A percentile compares a stretch with the other conserved stretches of the same genome.
phyloP scores from a whole-genome alignment of 176 grass and related monocot genomes.

The Oryza brachyantha region DNA sequence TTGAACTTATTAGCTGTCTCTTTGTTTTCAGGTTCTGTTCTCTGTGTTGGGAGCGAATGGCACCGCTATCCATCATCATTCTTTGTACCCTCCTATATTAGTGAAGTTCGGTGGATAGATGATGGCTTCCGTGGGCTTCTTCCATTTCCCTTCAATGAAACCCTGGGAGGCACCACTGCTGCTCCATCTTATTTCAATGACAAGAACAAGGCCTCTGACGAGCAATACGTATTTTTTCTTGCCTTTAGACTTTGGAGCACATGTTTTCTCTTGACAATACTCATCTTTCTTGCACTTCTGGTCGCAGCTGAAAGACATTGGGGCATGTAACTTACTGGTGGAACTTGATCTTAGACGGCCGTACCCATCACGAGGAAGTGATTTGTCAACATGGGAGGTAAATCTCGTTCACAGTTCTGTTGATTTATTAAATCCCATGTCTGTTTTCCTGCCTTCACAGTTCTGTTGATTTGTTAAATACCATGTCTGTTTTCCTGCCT shows the following conservation, averaged over 20 bases:
- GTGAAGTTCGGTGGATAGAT: slow-evolving; percentile 91
- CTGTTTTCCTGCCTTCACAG: background rate
- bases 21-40: slow-evolving; percentile 58
- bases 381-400: slow-evolving; percentile 94
- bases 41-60: slow-evolving; percentile 96
- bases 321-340: slow-evolving; percentile 68
- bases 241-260: background rate
- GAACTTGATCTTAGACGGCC: slow-evolving; percentile 84
- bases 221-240: slow-evolving; percentile 76
- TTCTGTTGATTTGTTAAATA: too few species aligned
- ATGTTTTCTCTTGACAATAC: background rate
- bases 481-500: background rate
- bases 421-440: background rate
- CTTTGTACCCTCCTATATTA: slow-evolving; percentile 80
- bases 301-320: slow-evolving; percentile 67
- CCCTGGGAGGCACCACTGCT: slow-evolving; percentile 78
- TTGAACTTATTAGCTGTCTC: background rate
- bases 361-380: slow-evolving; percentile 75
- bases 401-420: background rate
- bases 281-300: background rate
- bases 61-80: slow-evolving; percentile 95
- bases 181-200: slow-evolving; percentile 83
- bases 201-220: slow-evolving; percentile 77
- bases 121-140: slow-evolving; percentile 94
- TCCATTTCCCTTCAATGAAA: slow-evolving; percentile 92